Percentiles rank a stretch among this genome's conserved stretches.
phyloP scores from a whole-genome alignment of 2,329 filamentous ascomycete species.

The Diaporthe vaccinii region DNA sequence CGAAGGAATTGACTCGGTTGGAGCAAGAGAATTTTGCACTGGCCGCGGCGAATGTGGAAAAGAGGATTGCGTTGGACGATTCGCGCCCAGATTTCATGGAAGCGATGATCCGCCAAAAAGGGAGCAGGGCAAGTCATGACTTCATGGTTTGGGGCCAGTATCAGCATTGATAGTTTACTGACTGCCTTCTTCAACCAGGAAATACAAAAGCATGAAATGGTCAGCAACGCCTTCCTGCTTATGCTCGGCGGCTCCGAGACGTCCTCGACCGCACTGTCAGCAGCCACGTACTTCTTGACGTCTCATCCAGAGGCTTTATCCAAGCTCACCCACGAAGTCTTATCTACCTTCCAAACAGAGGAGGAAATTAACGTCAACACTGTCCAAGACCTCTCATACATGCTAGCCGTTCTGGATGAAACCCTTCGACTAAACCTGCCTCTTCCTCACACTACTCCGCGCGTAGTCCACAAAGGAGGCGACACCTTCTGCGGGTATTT shows the following conservation, averaged over 20 bases:
- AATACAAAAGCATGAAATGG: background rate
- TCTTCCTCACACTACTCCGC: background rate
- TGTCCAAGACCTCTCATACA: background rate
- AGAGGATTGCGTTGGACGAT: background rate
- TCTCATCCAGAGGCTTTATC: background rate
- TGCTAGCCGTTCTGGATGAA: background rate
- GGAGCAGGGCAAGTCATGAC: background rate
- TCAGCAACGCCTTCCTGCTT: background rate
- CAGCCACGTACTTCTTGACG: background rate
- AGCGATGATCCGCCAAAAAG: background rate
- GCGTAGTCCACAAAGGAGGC: background rate
- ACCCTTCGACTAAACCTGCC: background rate
- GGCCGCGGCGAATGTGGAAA: background rate
- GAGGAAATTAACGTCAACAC: background rate
- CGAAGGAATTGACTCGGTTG: background rate
- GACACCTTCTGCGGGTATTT: background rate
- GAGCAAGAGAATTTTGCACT: background rate
- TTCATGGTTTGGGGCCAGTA: no score
- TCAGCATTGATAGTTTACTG: background rate
- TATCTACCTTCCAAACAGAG: background rate
- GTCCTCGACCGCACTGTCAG: background rate
- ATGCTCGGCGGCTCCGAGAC: slow-evolving; percentile 1
- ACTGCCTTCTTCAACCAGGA: background rate
- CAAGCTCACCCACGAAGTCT: background rate
- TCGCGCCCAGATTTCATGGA: background rate